phyloP scores from a whole-genome alignment of 2,329 filamentous ascomycete genomes.

The Paraphoma sp. region DNA sequence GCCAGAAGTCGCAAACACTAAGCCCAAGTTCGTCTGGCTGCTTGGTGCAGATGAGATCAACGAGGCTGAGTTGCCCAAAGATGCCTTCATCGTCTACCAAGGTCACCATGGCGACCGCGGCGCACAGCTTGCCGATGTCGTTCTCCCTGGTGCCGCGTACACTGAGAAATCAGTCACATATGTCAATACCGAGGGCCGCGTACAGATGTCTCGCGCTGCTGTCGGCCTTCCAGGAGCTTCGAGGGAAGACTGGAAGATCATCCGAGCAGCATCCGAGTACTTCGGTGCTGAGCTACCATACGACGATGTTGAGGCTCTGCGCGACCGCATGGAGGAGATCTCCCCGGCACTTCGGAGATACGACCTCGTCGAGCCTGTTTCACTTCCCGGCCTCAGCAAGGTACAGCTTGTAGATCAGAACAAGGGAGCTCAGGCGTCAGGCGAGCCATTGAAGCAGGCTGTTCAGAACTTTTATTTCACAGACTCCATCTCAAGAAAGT shows the following conservation, averaged over 20 bases:
- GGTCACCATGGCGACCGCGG: conserved; percentile 96
- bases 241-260: conserved; percentile 98
- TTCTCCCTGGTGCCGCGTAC: conserved; percentile 93
- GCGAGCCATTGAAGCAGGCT: conserved; percentile 78
- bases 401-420: conserved; percentile 96
- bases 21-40: conserved; percentile 95
- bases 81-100: conserved; percentile 97
- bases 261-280: conserved; percentile 91
- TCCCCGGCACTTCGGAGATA: conserved; percentile 88
- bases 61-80: conserved; percentile 87
- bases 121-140: conserved; percentile 89
- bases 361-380: conserved; percentile 84
- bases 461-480: conserved; percentile 99
- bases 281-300: conserved; percentile 86
- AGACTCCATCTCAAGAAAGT: conserved; percentile 95
- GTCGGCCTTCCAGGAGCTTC: conserved; percentile 88
- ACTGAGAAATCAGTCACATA: conserved; percentile 97
- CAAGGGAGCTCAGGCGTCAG: conserved; percentile 79
- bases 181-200: conserved; percentile 96
- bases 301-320: conserved; percentile 86
- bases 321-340: conserved; percentile 95
- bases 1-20: conserved; percentile 78
- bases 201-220: conserved; percentile 90
- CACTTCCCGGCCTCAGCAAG: conserved; percentile 79
- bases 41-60: conserved; percentile 92